Conservation (phyloP, 305 asterid species). For the Fraxinus platypoda region DNA sequence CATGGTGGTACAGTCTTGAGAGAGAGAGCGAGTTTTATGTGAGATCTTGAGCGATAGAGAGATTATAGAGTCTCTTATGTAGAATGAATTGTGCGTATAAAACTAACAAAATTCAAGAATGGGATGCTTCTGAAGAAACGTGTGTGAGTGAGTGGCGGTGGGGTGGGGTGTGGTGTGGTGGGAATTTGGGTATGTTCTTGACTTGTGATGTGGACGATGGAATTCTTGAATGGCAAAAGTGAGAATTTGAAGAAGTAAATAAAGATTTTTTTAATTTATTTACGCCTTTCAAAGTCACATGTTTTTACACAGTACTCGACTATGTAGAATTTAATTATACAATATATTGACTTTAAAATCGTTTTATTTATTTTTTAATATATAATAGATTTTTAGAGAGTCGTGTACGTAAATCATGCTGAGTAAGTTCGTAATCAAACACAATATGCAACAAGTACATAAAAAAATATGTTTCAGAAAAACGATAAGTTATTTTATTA, state of each 20-base stretch:
- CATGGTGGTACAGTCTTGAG: conserved; percentile 12
- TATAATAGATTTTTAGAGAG: no score
- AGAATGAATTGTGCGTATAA: not conserved
- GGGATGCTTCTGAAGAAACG: conserved; percentile 10
- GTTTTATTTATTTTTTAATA: no score
- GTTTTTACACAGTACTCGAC: no score
- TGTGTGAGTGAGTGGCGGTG: not conserved
- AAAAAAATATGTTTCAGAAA: not conserved
- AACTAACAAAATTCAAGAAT: not conserved
- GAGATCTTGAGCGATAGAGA: not conserved
- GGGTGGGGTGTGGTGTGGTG: not conserved
- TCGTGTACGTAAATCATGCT: no score
- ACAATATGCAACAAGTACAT: not conserved
- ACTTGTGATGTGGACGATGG: not conserved
- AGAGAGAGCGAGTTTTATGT: not conserved
- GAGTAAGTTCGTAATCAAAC: not conserved
- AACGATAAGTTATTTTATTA: no score
- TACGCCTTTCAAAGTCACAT: no score
- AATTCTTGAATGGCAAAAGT: conserved; percentile 3
- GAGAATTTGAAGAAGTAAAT: not conserved
- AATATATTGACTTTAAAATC: no score
- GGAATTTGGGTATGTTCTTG: not conserved
- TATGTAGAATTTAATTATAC: no score
- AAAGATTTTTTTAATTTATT: no score
- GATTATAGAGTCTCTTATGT: not conserved